Evolutionary conservation across 2,329 filamentous ascomycete species (phyloP).

Genomic region (Penicillium olsonii): DNA sequence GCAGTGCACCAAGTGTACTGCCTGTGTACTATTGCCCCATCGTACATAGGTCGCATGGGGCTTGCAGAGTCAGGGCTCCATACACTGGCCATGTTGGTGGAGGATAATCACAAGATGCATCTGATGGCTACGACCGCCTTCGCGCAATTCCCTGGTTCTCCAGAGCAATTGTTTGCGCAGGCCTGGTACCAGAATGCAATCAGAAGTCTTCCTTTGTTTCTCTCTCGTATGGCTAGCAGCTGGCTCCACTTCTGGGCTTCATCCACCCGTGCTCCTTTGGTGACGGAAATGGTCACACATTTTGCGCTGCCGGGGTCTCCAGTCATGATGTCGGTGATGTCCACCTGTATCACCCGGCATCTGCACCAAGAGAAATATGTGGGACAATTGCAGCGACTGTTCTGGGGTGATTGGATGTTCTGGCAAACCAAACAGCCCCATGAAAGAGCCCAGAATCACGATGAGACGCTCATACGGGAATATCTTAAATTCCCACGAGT

Average conservation of each 20-base stretch:
- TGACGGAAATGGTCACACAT: background rate
- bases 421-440: background rate
- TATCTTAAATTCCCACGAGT: constrained; percentile 1
- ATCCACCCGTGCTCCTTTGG: background rate
- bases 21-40: constrained; percentile 47
- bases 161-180: constrained; percentile 24
- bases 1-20: constrained; percentile 67
- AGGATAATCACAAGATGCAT: constrained; percentile 8
- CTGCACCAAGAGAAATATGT: background rate
- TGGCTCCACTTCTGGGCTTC: constrained; percentile 35
- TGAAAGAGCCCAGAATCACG: background rate
- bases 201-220: constrained; percentile 46
- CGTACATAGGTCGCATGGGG: constrained; percentile 32
- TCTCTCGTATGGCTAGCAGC: constrained; percentile 48
- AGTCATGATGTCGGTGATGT: constrained; percentile 9
- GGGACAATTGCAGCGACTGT: background rate
- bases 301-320: constrained; percentile 1
- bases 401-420: background rate
- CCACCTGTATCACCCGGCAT: constrained; percentile 1
- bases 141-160: constrained; percentile 45
- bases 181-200: constrained; percentile 36
- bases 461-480: background rate
- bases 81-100: constrained; percentile 1
- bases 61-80: background rate
- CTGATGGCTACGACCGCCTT: background rate